Evolutionary conservation across 2,329 filamentous ascomycete species (phyloP).

Genomic region (Byssoonygena ceratinophila): DNA sequence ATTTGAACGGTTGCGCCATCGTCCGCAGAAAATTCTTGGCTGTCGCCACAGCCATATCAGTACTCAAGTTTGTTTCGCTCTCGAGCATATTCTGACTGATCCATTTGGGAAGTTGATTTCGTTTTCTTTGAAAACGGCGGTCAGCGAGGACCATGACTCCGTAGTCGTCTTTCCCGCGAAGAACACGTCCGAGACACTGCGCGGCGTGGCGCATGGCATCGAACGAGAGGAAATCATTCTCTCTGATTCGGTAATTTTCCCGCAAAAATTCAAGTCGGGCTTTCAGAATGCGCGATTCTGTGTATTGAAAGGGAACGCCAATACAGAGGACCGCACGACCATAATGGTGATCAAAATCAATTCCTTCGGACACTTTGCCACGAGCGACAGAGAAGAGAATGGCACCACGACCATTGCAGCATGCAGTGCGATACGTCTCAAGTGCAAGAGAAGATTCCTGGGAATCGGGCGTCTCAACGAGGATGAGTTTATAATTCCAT

Average conservation of each 20-base stretch:
- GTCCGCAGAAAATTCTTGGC: slow-evolving; percentile 80
- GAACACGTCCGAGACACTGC: slow-evolving; percentile 86
- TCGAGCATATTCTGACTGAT: slow-evolving; percentile 81
- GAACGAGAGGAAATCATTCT: slow-evolving; percentile 96
- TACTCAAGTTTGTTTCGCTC: slow-evolving; percentile 78
- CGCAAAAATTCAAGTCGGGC: slow-evolving; percentile 90
- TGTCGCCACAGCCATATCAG: slow-evolving; percentile 83
- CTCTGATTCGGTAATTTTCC: slow-evolving; percentile 91
- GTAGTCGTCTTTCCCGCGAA: slow-evolving; percentile 96
- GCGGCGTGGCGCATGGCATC: slow-evolving; percentile 99
- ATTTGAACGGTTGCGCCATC: slow-evolving; percentile 83
- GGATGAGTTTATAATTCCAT: slow-evolving; percentile 97
- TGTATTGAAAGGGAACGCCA: slow-evolving; percentile 97
- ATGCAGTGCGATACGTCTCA: slow-evolving; percentile 94
- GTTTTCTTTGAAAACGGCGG: slow-evolving; percentile 83
- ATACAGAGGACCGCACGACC: slow-evolving; percentile 92
- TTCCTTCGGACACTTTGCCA: slow-evolving; percentile 94
- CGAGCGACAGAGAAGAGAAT: slow-evolving; percentile 89
- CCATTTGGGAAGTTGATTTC: slow-evolving; percentile 87
- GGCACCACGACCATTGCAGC: slow-evolving; percentile 90
- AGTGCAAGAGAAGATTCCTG: slow-evolving; percentile 93
- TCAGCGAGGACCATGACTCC: slow-evolving; percentile 99
- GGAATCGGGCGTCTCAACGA: slow-evolving; percentile 93
- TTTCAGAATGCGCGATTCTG: slow-evolving; percentile 92
- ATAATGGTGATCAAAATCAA: slow-evolving; percentile 98